Evolutionary conservation across 495 filamentous ascomycete genomes (phyloP), one percentile per base, ranked within the genome.

Genomic region (Apiosordaria backusii): DNA sequence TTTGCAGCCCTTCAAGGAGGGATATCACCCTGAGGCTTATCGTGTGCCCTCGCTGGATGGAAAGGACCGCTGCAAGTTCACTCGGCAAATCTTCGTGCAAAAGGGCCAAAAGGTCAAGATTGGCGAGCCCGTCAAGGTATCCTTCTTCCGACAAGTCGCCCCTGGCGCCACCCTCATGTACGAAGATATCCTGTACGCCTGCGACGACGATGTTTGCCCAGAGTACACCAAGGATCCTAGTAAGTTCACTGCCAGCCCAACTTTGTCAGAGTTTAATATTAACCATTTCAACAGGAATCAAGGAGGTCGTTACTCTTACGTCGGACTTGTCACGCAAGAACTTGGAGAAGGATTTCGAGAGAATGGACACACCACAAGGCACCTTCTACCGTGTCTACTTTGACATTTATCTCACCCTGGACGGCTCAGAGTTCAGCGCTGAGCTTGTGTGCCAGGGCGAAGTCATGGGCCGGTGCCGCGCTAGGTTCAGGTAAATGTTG

Each of bases 21-120:
- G 95, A 19, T 96, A 98, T 76, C 95, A 99, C 74, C 95, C 94
- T 2, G 95, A 99, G 76, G 92, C 95, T 65, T 98, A 98, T 79
- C 92, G 95, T 68, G 96, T 99, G 16, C 96, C 95, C 22, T 95
- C 90, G 69, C 85, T 98, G 64, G 95, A 99, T 70, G 95, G 95
- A 65, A 97, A 97, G 73, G 95, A 99, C 76, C 86, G 95, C 60
- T 99, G 95, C 88, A 99, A 99, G 82, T 99, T 97, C 75, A 99
- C 95, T 5, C 84, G 95, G 54, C 96, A 99, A 74, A 97, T 98
- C 67, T 99, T 99, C 71, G 95, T 99, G 70, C 95, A 97, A 74
- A 99, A 98, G 82, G 96, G 96, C 19, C 95, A 99, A 78, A 87
- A 95, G 73, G 93, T 99, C 76, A 97, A 97, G 88, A 98, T 97